These are phyloP conservation scores for Coniella lustricola DNA, from an alignment of 2,329 filamentous ascomycete genomes.

Conservation along the genomic window DNA sequence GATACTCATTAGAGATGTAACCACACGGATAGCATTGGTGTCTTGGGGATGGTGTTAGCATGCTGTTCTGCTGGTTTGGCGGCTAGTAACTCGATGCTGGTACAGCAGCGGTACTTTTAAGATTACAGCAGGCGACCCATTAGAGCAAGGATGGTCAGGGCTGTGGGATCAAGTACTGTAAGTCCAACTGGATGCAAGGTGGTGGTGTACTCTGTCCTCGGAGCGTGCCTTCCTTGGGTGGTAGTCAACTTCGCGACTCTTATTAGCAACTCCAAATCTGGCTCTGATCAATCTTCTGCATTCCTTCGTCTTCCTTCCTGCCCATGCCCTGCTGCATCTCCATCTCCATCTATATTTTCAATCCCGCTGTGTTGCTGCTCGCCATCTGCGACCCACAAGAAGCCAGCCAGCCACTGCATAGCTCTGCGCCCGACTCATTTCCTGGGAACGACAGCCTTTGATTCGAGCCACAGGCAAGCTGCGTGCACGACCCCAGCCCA, in stretches of 20 bases:
- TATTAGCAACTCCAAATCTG: constrained; percentile 1
- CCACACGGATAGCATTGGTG: too few relatives aligned
- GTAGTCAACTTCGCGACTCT: not conserved
- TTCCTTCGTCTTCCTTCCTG: constrained; percentile 1
- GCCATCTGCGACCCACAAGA: constrained; percentile 7
- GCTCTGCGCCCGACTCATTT: constrained; percentile 1
- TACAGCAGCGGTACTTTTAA: too few relatives aligned
- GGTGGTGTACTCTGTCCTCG: not conserved
- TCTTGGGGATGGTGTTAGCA: too few relatives aligned
- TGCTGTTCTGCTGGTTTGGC: too few relatives aligned
- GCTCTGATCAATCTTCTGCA: not conserved
- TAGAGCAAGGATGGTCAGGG: too few relatives aligned
- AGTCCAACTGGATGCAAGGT: too few relatives aligned
- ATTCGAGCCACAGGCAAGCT: not conserved
- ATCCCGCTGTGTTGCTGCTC: not conserved
- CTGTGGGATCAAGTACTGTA: too few relatives aligned
- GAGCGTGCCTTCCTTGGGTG: not conserved
- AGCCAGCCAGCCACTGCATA: constrained; percentile 3
- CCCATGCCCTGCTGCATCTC: constrained; percentile 7
- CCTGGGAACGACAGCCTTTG: too few relatives aligned
- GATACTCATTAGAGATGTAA: too few relatives aligned
- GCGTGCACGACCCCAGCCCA: not conserved
- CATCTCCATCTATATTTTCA: not conserved
- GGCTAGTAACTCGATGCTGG: too few relatives aligned
- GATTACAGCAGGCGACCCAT: too few relatives aligned